Conservation (phyloP, 805 yeast genomes). For the Ogataea minuta region DNA sequence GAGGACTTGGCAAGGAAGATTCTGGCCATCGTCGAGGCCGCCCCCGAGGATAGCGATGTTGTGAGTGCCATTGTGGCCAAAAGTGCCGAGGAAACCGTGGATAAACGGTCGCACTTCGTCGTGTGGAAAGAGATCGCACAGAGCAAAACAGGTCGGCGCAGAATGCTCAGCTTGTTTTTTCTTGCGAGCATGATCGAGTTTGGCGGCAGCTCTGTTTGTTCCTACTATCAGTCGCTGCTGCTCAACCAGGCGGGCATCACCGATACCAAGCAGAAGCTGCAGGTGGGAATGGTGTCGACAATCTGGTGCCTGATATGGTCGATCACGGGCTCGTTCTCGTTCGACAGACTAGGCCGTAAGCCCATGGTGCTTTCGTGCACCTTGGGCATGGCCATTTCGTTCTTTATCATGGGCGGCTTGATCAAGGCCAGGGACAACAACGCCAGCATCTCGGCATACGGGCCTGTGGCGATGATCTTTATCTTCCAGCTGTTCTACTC, state of each 20-base stretch:
- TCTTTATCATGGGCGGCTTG: constrained; percentile 25
- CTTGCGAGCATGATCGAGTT: constrained; percentile 37
- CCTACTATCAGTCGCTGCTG: constrained; percentile 43
- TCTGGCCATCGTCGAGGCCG: constrained; percentile 35
- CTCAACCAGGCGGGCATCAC: constrained; percentile 23
- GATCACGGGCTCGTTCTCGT: constrained; percentile 18
- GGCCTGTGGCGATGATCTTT: constrained; percentile 47
- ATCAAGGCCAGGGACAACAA: constrained; percentile 10
- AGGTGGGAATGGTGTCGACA: constrained; percentile 26
- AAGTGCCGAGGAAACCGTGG: constrained; percentile 23
- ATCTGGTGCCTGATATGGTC: constrained; percentile 22
- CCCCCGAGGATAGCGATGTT: constrained; percentile 29
- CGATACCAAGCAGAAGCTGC: constrained; percentile 15
- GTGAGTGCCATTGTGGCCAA: constrained; percentile 28
- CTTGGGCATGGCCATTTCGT: constrained; percentile 20
- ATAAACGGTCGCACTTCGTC: constrained; percentile 24
- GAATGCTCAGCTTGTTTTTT: constrained; percentile 32
- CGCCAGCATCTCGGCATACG: constrained; percentile 28
- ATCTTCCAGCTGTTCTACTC: constrained; percentile 43
- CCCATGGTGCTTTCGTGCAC: constrained; percentile 15
- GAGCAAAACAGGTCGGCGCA: constrained; percentile 36
- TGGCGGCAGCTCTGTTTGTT: constrained; percentile 45
- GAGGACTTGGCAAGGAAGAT: constrained; percentile 35
- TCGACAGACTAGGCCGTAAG: constrained; percentile 22
- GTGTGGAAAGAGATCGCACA: constrained; percentile 29